Base-by-base conservation (phyloP, 345 rosid species). In the Arabis hirsuta region DNA sequence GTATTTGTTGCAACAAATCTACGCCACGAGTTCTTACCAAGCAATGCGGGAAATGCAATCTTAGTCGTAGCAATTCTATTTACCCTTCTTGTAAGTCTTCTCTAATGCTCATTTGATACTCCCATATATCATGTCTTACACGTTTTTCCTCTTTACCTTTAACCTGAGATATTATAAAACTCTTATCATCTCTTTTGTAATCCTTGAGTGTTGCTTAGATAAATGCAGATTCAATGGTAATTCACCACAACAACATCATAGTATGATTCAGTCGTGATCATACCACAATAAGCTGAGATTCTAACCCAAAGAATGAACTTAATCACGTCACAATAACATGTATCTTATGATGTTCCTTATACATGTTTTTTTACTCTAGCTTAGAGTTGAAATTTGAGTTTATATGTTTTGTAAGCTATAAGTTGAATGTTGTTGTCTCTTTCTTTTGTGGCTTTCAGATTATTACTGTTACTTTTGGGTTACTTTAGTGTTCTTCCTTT, bases 1-100 rank as follows among this genome's bases (percentile, higher is more conserved):
- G 84, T 83, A 60, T 89, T 88, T 78, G 96, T 93, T 47, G 97
- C 89, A 4, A 81, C 96, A 84, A 90, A 88, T 81, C 97, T 93
- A 67, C 90, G 84, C 62, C 90, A 78, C 63, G 87, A 87, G 75
- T 90, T 93, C 83, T 83, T 83, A 36, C 76, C 89, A 19, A 31
- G 85, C 53, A 82, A 83, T 72, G 94, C 87, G 1, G 98, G 98
- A 74, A 78, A 87, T 80, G 82, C 85, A 0, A 73, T 90, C 74
- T 82, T 90, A 69, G 92, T 82, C 80, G 84, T 80, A 60, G 87
- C 89, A 7, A 74, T 90, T 79, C 78, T 79, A 52, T 84, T 85
- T 70, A 85, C 94, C 31, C 67, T 82, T 73, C 80, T 83, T 66
- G 98, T 92, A 73, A 88, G 97, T 83, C 11, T 68, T 62, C 73